Percentiles rank a stretch among this genome's conserved stretches.
Conservation (phyloP, 805 yeast genomes). For the Ogataea paraovalis region DNA sequence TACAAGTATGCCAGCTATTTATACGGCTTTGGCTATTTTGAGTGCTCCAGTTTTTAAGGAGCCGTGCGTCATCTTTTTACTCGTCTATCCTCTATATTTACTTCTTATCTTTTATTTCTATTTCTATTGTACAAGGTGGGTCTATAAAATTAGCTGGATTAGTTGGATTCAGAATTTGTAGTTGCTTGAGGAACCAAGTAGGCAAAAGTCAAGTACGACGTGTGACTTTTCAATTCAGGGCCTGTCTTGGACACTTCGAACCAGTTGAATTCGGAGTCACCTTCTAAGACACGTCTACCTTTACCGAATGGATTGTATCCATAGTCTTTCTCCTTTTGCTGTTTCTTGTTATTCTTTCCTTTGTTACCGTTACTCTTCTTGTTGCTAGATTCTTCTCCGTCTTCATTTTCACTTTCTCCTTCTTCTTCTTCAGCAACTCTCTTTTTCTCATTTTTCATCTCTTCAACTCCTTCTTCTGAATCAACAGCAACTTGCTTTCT, state of each 20-base stretch:
- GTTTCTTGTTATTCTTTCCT: constrained; percentile 2
- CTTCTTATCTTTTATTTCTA: background rate
- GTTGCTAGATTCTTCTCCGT: constrained; percentile 11
- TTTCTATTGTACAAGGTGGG: background rate
- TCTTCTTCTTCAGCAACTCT: constrained; percentile 8
- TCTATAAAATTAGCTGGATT: too few relatives aligned
- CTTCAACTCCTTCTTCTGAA: background rate
- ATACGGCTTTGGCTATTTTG: too few relatives aligned
- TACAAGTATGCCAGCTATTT: too few relatives aligned
- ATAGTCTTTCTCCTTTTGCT: constrained; percentile 30
- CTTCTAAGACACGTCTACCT: constrained; percentile 81
- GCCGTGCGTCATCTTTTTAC: too few relatives aligned
- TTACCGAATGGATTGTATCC: constrained; percentile 92
- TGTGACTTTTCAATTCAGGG: constrained; percentile 84
- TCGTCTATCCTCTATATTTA: too few relatives aligned
- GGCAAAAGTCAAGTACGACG: constrained; percentile 93
- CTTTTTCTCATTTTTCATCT: constrained; percentile 25
- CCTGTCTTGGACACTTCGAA: constrained; percentile 78
- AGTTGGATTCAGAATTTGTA: background rate
- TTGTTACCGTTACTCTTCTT: constrained; percentile 8
- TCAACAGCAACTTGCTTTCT: background rate
- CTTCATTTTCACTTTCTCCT: constrained; percentile 6
- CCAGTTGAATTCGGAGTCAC: constrained; percentile 82
- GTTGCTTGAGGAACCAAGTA: constrained; percentile 29
- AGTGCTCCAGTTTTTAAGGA: too few relatives aligned